Conservation (phyloP, 441 rosid genomes). For the Brassica balearica region DNA sequence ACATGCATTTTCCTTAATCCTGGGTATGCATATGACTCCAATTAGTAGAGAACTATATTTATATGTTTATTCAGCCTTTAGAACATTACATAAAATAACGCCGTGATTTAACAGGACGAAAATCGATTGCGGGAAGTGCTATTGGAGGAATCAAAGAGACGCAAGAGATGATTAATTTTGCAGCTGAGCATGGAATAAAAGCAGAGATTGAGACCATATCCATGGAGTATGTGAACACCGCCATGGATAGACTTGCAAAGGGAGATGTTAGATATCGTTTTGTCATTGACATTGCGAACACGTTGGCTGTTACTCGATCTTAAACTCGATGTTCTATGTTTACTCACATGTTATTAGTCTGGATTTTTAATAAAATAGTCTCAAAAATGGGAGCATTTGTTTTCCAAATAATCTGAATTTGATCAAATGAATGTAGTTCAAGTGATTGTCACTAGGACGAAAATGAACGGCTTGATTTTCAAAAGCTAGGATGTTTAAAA, state of each 20-base stretch:
- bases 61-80: background rate
- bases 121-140: slow-evolving; percentile 50
- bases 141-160: slow-evolving; percentile 65
- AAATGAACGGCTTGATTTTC: background rate
- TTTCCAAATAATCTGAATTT: background rate
- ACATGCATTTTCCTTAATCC: slow-evolving; percentile 50
- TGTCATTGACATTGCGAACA: slow-evolving; percentile 56
- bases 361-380: background rate
- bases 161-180: slow-evolving; percentile 67
- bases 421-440: slow-evolving; percentile 6
- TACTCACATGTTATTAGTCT: slow-evolving; percentile 1
- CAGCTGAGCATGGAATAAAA: slow-evolving; percentile 49
- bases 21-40: slow-evolving; percentile 39
- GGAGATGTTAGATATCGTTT: slow-evolving; percentile 58
- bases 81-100: background rate
- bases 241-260: slow-evolving; percentile 55
- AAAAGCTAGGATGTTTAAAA: slow-evolving; percentile 2
- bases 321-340: slow-evolving; percentile 4
- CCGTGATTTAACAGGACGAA: slow-evolving; percentile 49
- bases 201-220: slow-evolving; percentile 58
- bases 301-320: slow-evolving; percentile 44
- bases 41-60: background rate
- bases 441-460: background rate
- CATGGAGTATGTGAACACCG: slow-evolving; percentile 54
- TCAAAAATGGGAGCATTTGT: slow-evolving; percentile 5